Evolutionary conservation across 306 rosid species (phyloP), one percentile per base, ranked within the genome.

Genomic region (Ziziphus jujuba): DNA sequence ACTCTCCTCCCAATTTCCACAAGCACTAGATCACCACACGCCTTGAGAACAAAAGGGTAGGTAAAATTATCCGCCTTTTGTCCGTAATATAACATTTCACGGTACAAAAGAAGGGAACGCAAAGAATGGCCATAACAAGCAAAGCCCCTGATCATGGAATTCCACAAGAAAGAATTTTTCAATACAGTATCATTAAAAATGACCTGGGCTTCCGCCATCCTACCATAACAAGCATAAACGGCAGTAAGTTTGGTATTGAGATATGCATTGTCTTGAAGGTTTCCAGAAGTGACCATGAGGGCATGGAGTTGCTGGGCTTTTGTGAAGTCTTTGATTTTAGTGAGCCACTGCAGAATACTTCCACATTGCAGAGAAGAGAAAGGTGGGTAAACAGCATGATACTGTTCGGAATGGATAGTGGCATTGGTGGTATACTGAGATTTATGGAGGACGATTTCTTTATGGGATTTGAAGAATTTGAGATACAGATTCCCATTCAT

Each of bases 31-130:
- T 83, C 85, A 40, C 89, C 89, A 19, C 91, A 85, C 6, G 84
- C 89, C 75, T 85, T 81, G 9, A 85, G 79, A 54, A 85, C 85
- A 83, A 69, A 85, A 23, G 89, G 89, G 66, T 79, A 85, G n/a
- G 89, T 83, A 57, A 75, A 88, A 36, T 88, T 66, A 58, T 88
- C 84, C 4, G 75, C 73, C 69, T 69, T 81, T 21, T 28, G 75
- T 28, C 87, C 85, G 25, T 56, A 67, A 49, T 62, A 31, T 33
- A 70, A 21, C 85, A 88, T 85, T 65, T 77, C 56, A 52, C 82
- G 79, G 77, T 88, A 85, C 67, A 83, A 16, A 53, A 61, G 20
- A 70, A 82, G 69, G 16, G 88, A 79, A 12, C 47, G 64, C 2
- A 58, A 25, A 28, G 82, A 51, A 24, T 16, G 28, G 31, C 65